A percentile compares a stretch with the other conserved stretches of the same genome.
Evolutionary conservation across 495 filamentous ascomycete species (phyloP).

Genomic region (Neurospora sp.): DNA sequence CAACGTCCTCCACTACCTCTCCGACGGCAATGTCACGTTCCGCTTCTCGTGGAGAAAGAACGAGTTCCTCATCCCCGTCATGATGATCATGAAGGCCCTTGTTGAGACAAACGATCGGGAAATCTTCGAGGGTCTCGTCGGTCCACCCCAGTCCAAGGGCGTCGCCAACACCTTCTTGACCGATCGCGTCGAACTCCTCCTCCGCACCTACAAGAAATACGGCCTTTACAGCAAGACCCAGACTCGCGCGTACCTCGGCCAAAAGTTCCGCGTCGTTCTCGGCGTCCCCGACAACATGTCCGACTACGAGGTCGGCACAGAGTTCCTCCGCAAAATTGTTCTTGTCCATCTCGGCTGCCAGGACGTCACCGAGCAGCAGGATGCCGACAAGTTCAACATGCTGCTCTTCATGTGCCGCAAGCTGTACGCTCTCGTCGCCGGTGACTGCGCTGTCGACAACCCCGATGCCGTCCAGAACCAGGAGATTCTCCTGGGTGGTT

Average conservation of each 20-base stretch:
- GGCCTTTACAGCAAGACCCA: constrained; percentile 65
- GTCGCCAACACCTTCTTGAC: constrained; percentile 85
- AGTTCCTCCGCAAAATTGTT: constrained; percentile 83
- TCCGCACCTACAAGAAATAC: constrained; percentile 89
- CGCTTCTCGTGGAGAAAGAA: constrained; percentile 97
- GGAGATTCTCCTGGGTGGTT: constrained; percentile 84
- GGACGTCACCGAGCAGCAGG: constrained; percentile 68
- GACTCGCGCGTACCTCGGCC: constrained; percentile 73
- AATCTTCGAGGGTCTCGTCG: constrained; percentile 85
- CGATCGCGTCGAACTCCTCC: constrained; percentile 81
- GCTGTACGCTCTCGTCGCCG: constrained; percentile 82
- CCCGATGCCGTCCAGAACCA: constrained; percentile 93
- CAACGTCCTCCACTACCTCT: constrained; percentile 91
- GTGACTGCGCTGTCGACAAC: constrained; percentile 87
- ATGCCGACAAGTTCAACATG: constrained; percentile 88
- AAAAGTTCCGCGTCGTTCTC: constrained; percentile 80
- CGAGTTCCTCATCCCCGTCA: constrained; percentile 83
- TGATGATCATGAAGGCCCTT: constrained; percentile 95
- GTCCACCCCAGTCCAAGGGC: constrained; percentile 59
- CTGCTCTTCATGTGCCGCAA: constrained; percentile 94
- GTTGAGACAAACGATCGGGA: constrained; percentile 93
- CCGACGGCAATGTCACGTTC: constrained; percentile 91
- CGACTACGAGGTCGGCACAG: constrained; percentile 77
- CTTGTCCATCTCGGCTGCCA: constrained; percentile 79
- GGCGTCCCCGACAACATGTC: constrained; percentile 68